phyloP scores from a whole-genome alignment of 768 basidiomycete genomes.

The Hebeloma cylindrosporum region DNA sequence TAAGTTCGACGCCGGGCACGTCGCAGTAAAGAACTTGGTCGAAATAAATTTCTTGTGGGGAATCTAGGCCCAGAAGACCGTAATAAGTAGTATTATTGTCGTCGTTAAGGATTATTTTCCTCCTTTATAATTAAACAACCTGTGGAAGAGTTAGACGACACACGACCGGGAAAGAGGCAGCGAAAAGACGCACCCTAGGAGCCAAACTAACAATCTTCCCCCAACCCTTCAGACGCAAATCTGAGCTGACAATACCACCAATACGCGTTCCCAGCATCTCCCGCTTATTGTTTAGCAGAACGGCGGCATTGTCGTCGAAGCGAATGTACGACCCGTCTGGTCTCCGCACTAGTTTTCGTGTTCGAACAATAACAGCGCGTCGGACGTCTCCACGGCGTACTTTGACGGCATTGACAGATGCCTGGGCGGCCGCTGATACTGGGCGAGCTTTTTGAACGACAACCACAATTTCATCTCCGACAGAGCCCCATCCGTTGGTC shows the following conservation, averaged over 20 bases:
- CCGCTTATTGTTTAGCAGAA: conserved; percentile 91
- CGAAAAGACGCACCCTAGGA: conserved; percentile 66
- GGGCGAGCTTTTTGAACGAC: conserved; percentile 92
- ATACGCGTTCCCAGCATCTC: conserved; percentile 96
- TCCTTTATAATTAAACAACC: conserved; percentile 22
- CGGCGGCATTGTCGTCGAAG: conserved; percentile 97
- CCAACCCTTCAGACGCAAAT: conserved; percentile 91
- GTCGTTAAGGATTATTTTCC: no score
- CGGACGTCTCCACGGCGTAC: conserved; percentile 92
- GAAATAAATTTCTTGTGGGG: no score
- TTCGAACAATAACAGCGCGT: conserved; percentile 94
- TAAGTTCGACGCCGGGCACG: no score
- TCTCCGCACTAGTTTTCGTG: conserved; percentile 80
- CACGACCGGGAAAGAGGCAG: background rate
- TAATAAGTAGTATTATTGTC: no score
- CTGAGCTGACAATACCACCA: conserved; percentile 89
- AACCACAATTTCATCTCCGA: conserved; percentile 95
- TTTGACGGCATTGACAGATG: conserved; percentile 80
- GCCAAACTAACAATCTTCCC: conserved; percentile 91
- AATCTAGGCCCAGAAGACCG: no score
- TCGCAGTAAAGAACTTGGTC: no score
- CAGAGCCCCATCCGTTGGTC: conserved; percentile 89
- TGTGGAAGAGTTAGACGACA: conserved; percentile 1
- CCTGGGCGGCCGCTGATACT: conserved; percentile 61
- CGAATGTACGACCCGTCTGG: conserved; percentile 86